These are phyloP conservation scores for Mycena sp. DNA, from an alignment of 1,284 basidiomycete species.

Conservation along the genomic window DNA sequence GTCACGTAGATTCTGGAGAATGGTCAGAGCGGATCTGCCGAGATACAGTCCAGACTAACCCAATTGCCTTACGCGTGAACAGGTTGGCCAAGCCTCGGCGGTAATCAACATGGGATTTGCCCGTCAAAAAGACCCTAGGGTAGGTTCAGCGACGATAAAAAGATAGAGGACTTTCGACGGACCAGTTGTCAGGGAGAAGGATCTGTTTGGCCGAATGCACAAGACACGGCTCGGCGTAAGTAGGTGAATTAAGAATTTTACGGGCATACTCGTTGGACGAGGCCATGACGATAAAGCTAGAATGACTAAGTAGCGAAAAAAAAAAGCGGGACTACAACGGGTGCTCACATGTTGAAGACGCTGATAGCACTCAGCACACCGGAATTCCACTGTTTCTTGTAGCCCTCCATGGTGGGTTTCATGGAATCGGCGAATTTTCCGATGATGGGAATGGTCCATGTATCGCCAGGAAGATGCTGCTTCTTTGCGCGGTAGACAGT, in stretches of 20 bases:
- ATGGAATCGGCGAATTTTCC: conserved; percentile 93
- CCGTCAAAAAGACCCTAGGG: conserved; percentile 93
- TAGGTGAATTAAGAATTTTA: conserved; percentile 94
- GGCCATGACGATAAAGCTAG: conserved; percentile 96
- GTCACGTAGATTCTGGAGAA: conserved; percentile 80
- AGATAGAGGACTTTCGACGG: conserved; percentile 27
- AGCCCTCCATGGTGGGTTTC: conserved; percentile 88
- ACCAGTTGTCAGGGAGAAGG: conserved; percentile 93
- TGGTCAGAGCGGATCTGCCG: conserved; percentile 23
- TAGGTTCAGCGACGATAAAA: conserved; percentile 11
- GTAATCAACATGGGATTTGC: conserved; percentile 95
- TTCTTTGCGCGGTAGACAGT: conserved; percentile 90
- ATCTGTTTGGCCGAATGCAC: conserved; percentile 94
- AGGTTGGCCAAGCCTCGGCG: conserved; percentile 91
- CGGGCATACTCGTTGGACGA: conserved; percentile 91
- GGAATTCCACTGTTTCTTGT: conserved; percentile 90
- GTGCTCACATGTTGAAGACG: conserved; percentile 95
- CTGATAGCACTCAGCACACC: conserved; percentile 88
- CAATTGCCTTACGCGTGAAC: conserved; percentile 94
- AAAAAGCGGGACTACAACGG: conserved; percentile 6
- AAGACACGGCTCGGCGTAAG: conserved; percentile 91
- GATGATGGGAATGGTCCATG: conserved; percentile 95
- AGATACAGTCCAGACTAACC: conserved; percentile 56
- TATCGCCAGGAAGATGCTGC: conserved; percentile 83
- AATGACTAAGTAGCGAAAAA: conserved; percentile 12